phyloP scores from a whole-genome alignment of 2,329 filamentous ascomycete genomes.

The Lachnellula occidentalis region DNA sequence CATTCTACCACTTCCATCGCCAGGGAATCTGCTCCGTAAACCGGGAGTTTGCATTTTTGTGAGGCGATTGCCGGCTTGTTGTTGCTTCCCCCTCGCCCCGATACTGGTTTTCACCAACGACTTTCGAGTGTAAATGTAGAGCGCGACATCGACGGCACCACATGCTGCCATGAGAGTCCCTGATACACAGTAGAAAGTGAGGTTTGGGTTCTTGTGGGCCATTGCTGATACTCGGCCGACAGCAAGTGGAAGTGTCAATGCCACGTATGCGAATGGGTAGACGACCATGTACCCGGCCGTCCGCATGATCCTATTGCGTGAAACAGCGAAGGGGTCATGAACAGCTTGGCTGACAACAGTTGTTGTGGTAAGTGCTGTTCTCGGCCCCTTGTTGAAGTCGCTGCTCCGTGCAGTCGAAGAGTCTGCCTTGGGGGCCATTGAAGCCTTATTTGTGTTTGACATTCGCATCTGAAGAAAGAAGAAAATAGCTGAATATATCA shows the following conservation, averaged over 20 bases:
- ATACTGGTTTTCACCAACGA: slow-evolving; percentile 14
- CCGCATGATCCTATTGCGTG: slow-evolving; percentile 22
- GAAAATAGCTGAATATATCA: slow-evolving; percentile 41
- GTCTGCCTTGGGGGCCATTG: background rate
- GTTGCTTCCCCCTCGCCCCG: background rate
- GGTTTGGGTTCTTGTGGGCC: slow-evolving; percentile 29
- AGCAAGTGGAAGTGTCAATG: slow-evolving; percentile 46
- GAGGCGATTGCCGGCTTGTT: background rate
- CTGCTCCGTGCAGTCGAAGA: background rate
- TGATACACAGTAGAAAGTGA: slow-evolving; percentile 17
- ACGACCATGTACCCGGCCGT: slow-evolving; percentile 46
- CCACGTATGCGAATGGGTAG: slow-evolving; percentile 45
- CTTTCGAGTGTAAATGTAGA: slow-evolving; percentile 25
- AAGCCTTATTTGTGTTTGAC: background rate
- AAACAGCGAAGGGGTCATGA: slow-evolving; percentile 14
- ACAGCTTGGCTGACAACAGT: slow-evolving; percentile 1
- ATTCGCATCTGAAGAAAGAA: slow-evolving; percentile 26
- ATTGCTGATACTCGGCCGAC: slow-evolving; percentile 44
- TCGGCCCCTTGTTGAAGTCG: slow-evolving; percentile 2
- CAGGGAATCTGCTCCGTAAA: background rate
- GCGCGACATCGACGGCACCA: slow-evolving; percentile 20
- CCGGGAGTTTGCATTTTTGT: background rate
- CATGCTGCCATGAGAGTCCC: slow-evolving; percentile 22
- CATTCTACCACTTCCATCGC: no score
- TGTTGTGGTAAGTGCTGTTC: slow-evolving; percentile 13